phyloP scores from a whole-genome alignment of 2,329 filamentous ascomycete species.

The Mycosphaerelloides madeirae region DNA sequence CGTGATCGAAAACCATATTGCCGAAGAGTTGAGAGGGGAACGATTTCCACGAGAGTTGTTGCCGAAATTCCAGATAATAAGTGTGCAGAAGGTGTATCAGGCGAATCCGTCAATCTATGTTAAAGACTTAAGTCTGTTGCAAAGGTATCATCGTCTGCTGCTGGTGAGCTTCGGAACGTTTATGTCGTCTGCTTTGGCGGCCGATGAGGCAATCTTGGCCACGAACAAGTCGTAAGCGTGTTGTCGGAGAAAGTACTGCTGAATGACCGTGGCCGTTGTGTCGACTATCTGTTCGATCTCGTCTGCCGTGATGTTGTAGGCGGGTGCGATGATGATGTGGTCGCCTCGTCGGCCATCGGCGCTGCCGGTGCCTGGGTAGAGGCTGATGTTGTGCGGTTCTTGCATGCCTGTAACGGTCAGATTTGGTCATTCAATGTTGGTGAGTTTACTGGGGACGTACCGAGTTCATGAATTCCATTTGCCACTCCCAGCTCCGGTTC shows the following conservation, averaged over 20 bases:
- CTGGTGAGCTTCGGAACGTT: not conserved
- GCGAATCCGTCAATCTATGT: too few species aligned
- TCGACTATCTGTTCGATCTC: conserved; percentile 56
- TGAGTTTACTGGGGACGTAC: conserved; percentile 28
- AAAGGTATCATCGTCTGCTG: too few species aligned
- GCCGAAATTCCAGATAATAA: too few species aligned
- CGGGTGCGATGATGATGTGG: conserved; percentile 64
- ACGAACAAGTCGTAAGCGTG: conserved; percentile 1
- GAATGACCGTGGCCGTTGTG: conserved; percentile 48
- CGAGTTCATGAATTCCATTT: conserved; percentile 49
- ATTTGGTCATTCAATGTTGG: not conserved
- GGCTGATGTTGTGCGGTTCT: conserved; percentile 47
- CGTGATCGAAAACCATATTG: too few species aligned
- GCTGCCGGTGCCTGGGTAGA: conserved; percentile 62
- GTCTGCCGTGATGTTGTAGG: conserved; percentile 57
- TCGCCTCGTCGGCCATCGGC: conserved; percentile 59
- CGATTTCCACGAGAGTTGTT: too few species aligned
- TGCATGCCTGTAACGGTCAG: conserved; percentile 33
- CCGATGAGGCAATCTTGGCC: too few species aligned
- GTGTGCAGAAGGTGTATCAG: too few species aligned
- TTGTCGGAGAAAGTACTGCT: conserved; percentile 39
- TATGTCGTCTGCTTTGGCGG: not conserved
- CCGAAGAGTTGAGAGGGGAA: too few species aligned
- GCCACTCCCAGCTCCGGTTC: conserved; percentile 43
- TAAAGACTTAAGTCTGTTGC: too few species aligned